Evolutionary conservation across 306 rosid species (phyloP).

Genomic region (Vachellia collinsii): DNA sequence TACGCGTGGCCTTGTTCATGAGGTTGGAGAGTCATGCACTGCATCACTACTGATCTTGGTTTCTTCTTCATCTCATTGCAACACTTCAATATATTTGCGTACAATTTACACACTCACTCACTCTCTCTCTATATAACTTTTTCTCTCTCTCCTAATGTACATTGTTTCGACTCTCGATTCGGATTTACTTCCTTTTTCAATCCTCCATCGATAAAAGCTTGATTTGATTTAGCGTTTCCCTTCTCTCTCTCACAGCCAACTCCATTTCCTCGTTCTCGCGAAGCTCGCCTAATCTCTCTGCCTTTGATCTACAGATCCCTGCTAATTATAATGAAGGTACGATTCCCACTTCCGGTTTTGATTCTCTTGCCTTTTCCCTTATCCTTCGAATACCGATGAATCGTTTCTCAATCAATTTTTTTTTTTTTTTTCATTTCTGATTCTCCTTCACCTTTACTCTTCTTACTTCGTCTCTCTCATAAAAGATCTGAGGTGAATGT

Average conservation of each 20-base stretch:
- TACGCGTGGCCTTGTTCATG: conserved; percentile 1
- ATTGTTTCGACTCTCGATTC: neutral
- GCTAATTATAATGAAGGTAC: conserved; percentile 71
- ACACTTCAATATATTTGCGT: neutral
- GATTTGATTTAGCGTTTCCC: conserved; percentile 38
- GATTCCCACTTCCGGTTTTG: conserved; percentile 38
- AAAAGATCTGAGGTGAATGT: conserved; percentile 31
- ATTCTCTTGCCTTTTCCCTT: conserved; percentile 4
- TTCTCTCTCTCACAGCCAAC: neutral
- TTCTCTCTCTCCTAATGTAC: conserved; percentile 16
- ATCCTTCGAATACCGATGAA: neutral
- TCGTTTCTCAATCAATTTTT: conserved; percentile 19
- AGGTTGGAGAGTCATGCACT: too few relatives aligned
- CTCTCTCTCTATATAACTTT: neutral
- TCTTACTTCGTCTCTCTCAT: conserved; percentile 19
- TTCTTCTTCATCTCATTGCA: neutral
- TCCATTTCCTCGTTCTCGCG: conserved; percentile 12
- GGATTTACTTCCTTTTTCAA: neutral
- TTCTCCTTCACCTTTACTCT: conserved; percentile 44
- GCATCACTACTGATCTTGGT: neutral
- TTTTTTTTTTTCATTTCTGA: conserved; percentile 34
- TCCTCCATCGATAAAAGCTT: conserved; percentile 37
- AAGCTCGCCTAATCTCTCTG: neutral
- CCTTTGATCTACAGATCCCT: conserved; percentile 38
- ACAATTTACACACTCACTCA: neutral